Base-by-base conservation (phyloP, 495 filamentous ascomycete species). In the Aspergillus coremiiformis region DNA sequence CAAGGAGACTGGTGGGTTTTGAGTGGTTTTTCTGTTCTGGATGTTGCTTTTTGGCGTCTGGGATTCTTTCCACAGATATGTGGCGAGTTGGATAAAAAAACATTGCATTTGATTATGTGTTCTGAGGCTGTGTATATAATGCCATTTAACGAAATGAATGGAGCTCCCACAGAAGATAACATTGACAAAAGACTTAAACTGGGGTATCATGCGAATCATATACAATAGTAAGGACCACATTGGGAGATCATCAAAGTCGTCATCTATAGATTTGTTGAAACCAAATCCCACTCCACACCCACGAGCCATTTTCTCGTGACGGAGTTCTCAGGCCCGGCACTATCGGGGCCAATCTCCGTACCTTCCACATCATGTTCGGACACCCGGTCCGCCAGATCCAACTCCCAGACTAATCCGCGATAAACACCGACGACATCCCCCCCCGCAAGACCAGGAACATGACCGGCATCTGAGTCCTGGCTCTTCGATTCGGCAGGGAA, bases 251-350 rank as follows among this genome's bases (percentile, higher is more conserved):
- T 17, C 2, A 17, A 3, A 3, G 15, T 39, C n/a, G 5, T 7
- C 4, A 39, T 39, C 17, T 41, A 20, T 12, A 5, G 9, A 39
- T 39, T 6, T 41, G 9, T n/a, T 22, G 30, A 51, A 26, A 73
- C 21, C 14, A 71, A 20, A 37, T 71, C 68, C 72, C 72, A 75
- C 49, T 75, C 69, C 61, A 71, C 66, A n/a, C 56, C 65, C 24
- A 75, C 61, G 10, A 67, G 55, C 70, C 72, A 75, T 30, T 50
- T 60, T 14, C 55, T 56, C 20, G 24, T 19, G 30, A 26, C 24
- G 2, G 45, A 8, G 11, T 47, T 2, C 21, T 8, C 32, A 15
- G 37, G 21, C 10, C 53, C 30, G 15, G 56, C 48, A 3, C 14
- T 0, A 19, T 37, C 44, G 12, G 49, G 20, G 14, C 5, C 3